Conservation (phyloP, 2,329 filamentous ascomycete species). For the Fonsecaea pedrosoi region DNA sequence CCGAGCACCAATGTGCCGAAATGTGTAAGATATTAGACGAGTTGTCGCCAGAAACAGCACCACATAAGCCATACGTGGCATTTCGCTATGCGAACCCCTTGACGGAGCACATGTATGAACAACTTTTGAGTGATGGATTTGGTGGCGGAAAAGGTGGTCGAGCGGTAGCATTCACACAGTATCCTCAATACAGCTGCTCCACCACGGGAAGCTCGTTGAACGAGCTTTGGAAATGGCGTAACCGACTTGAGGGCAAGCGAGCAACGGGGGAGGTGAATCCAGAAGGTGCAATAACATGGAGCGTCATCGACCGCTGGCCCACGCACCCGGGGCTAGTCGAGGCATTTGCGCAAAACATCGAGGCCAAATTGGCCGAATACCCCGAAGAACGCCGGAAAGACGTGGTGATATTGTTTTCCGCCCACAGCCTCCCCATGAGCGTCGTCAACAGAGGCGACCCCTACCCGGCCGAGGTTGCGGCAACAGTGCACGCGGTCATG, state of each 20-base stretch:
- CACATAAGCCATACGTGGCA: conserved; percentile 96
- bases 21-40: conserved; percentile 98
- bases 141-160: conserved; percentile 87
- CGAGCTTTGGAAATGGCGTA: conserved; percentile 96
- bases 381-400: conserved; percentile 78
- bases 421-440: conserved; percentile 94
- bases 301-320: conserved; percentile 97
- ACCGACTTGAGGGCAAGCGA: conserved; percentile 78
- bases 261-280: conserved; percentile 56
- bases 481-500: conserved; percentile 97
- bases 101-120: conserved; percentile 90
- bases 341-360: conserved; percentile 90
- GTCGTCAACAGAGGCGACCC: conserved; percentile 96
- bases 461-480: conserved; percentile 93
- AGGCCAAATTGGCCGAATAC: conserved; percentile 82
- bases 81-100: conserved; percentile 94
- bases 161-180: conserved; percentile 96
- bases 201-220: conserved; percentile 96
- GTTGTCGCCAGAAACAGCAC: conserved; percentile 88
- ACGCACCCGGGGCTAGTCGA: conserved; percentile 88
- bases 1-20: conserved; percentile 87
- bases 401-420: conserved; percentile 89
- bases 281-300: conserved; percentile 85
- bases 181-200: conserved; percentile 97
- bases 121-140: conserved; percentile 85